Evolutionary conservation across 2,329 filamentous ascomycete species (phyloP), one percentile per base, ranked within the genome.

Genomic region (Byssothecium circinans): DNA sequence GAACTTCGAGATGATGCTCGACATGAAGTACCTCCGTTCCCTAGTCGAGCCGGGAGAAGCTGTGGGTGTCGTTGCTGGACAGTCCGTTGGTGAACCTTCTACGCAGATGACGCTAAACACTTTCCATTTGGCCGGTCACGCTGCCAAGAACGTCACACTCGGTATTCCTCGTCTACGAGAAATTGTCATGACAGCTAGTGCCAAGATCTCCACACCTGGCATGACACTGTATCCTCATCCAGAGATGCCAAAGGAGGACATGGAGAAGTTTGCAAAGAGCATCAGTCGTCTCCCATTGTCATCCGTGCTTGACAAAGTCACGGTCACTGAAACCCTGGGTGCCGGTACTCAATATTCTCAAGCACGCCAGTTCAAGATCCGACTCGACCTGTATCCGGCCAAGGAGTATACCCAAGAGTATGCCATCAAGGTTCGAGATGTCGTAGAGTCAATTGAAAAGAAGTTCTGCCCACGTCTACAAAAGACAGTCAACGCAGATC

Each of bases 61-160:
- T 20, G 91, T 99, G 20, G 94, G 94, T 57, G 95, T 99, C 54
- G 89, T 99, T 49, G 95, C 95, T 41, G 91, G 91, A 8, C 94
- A 99, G 73, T 97, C 92, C 25, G 86, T 99, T 34, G 94, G 94
- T 67, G 95, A 99, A 68, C 94, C 95, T 8, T 96, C 91, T 2
- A 99, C 94, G 10, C 94, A 99, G 72, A 99, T 99, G 95, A 99
- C 95, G 7, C 78, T 99, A 45, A 99, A 99, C 75, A 99, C 95
- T 22, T 99, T 99, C 83, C 94, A 99, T 81, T 89, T 99, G 82
- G 94, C 94, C 72, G 94, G 94, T 66, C 92, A 97, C 78, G 91
- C 94, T 17, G 87, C 94, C 23, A 97, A 96, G 80, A 99, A 99
- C 81, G 95, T 99, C 67, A 99, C 94, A 0, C 82, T 96, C 17